phyloP scores from a whole-genome alignment of 768 basidiomycete species.

The Xerocomellus intermedius region DNA sequence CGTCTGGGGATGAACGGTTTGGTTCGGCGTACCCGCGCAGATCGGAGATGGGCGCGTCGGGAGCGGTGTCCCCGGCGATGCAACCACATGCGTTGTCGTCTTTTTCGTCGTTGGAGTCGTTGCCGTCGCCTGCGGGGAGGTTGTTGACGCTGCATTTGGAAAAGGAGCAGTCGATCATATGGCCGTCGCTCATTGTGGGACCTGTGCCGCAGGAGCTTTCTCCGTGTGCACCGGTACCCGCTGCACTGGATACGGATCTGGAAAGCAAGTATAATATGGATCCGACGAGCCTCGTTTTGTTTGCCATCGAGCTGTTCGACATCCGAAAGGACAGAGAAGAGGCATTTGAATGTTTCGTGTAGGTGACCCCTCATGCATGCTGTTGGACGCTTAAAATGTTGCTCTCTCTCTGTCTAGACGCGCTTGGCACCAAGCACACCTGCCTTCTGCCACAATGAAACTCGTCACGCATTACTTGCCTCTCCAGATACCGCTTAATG shows the following conservation, averaged over 20 bases:
- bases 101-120: constrained; percentile 73
- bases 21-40: constrained; percentile 15
- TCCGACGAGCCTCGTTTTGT: constrained; percentile 73
- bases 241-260: constrained; percentile 46
- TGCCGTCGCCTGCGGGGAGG: constrained; percentile 59
- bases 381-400: background rate
- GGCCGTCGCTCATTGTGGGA: constrained; percentile 77
- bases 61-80: constrained; percentile 56
- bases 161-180: constrained; percentile 75
- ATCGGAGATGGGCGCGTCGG: constrained; percentile 40
- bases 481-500: constrained; percentile 44
- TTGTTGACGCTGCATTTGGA: constrained; percentile 78
- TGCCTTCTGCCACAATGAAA: constrained; percentile 75
- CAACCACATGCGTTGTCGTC: constrained; percentile 62
- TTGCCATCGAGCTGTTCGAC: constrained; percentile 69
- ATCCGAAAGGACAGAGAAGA: constrained; percentile 73
- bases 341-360: constrained; percentile 82
- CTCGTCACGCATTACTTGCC: constrained; percentile 74
- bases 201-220: constrained; percentile 65
- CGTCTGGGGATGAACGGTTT: constrained; percentile 53
- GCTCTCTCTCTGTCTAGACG: constrained; percentile 45
- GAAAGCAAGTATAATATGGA: constrained; percentile 83
- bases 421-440: constrained; percentile 76
- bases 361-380: constrained; percentile 29
- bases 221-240: constrained; percentile 48